Evolutionary conservation across 805 yeast species (phyloP).

Genomic region (Brettanomyces nanus): DNA sequence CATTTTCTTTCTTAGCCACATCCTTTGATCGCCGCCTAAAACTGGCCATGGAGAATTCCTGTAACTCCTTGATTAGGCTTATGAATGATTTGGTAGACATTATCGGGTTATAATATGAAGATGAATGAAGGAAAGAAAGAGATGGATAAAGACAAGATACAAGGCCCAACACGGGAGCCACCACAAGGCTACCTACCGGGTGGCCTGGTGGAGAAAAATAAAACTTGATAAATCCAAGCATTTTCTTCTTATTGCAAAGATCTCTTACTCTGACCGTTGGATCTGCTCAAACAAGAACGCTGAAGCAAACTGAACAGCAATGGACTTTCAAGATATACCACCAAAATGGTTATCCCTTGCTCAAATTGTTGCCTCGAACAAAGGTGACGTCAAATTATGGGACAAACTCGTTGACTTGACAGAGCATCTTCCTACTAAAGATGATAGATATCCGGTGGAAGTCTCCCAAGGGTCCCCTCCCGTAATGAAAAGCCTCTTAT

Average conservation of each 20-base stretch:
- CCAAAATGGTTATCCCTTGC: too few relatives aligned
- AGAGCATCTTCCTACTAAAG: conserved; percentile 18
- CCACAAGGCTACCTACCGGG: too few relatives aligned
- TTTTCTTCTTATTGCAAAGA: too few relatives aligned
- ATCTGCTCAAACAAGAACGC: too few relatives aligned
- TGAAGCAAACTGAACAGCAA: too few relatives aligned
- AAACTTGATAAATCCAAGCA: too few relatives aligned
- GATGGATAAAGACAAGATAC: background rate
- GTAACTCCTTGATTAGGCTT: conserved; percentile 32
- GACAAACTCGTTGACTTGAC: conserved; percentile 28
- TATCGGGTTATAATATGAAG: too few relatives aligned
- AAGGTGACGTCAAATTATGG: conserved; percentile 30
- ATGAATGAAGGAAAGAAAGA: background rate
- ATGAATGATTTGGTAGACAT: conserved; percentile 22
- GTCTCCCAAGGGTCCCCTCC: conserved; percentile 1
- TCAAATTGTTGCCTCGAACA: conserved; percentile 16
- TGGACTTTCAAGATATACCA: too few relatives aligned
- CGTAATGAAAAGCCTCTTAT: conserved; percentile 19
- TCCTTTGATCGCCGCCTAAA: conserved; percentile 31
- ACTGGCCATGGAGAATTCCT: conserved; percentile 28
- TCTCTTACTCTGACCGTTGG: too few relatives aligned
- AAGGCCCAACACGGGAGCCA: too few relatives aligned
- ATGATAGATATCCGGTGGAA: background rate
- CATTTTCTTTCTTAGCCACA: conserved; percentile 34
- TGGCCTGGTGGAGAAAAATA: too few relatives aligned